phyloP scores from a whole-genome alignment of 2,329 filamentous ascomycete species.

The Xylaria sp. region DNA sequence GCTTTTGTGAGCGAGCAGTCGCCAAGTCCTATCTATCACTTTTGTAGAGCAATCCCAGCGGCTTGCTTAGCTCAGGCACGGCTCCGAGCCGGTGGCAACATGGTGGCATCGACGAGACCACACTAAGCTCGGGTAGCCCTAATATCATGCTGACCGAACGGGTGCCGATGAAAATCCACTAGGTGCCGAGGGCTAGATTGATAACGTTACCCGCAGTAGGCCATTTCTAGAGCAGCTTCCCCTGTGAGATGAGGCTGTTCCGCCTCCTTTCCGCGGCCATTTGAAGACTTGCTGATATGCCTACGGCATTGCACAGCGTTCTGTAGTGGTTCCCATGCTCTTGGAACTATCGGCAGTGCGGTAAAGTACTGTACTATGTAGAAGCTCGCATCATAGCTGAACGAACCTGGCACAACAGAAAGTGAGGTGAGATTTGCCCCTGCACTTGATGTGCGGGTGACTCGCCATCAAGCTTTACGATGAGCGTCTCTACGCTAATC shows the following conservation, averaged over 20 bases:
- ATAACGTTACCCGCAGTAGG: slow-evolving; percentile 20
- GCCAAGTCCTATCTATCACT: slow-evolving; percentile 11
- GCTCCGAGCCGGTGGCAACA: slow-evolving; percentile 27
- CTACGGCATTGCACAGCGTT: background rate
- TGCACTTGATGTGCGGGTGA: slow-evolving; percentile 4
- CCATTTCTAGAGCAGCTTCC: slow-evolving; percentile 1
- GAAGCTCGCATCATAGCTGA: slow-evolving; percentile 12
- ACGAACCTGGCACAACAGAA: slow-evolving; percentile 24
- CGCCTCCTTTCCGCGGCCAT: background rate
- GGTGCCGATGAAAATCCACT: slow-evolving; percentile 22
- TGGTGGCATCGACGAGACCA: slow-evolving; percentile 26
- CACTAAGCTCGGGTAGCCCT: slow-evolving; percentile 29
- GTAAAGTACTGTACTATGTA: slow-evolving; percentile 5
- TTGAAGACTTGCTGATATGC: background rate
- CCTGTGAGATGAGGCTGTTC: slow-evolving; percentile 6
- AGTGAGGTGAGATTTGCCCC: slow-evolving; percentile 28
- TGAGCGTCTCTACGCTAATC: slow-evolving; percentile 14
- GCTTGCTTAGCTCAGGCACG: slow-evolving; percentile 28
- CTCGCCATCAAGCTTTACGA: slow-evolving; percentile 14
- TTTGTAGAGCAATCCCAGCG: slow-evolving; percentile 20
- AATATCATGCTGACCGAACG: slow-evolving; percentile 27
- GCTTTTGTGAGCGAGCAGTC: slow-evolving; percentile 11
- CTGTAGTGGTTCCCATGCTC: background rate
- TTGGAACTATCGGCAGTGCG: background rate
- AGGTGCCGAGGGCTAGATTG: slow-evolving; percentile 15